Conservation (phyloP, 164 flowering plant species). For the Nelumbo lutea region DNA sequence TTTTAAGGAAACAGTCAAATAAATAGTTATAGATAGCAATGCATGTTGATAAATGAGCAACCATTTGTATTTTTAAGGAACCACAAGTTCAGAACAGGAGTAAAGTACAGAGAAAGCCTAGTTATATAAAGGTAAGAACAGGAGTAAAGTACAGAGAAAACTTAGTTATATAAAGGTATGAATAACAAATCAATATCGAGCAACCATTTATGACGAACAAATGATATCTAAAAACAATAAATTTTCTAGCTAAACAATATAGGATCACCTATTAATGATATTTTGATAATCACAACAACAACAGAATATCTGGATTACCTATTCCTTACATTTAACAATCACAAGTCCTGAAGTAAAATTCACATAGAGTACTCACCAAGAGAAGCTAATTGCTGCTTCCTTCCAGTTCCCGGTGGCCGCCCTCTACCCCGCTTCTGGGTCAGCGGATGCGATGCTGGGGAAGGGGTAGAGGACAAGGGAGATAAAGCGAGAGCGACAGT, state of each 20-base stretch:
- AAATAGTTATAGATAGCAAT: too few relatives aligned
- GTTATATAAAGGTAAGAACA: too few relatives aligned
- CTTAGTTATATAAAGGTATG: too few relatives aligned
- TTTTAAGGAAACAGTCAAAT: too few relatives aligned
- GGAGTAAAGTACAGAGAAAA: too few relatives aligned
- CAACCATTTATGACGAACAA: not conserved
- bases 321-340: not conserved
- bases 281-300: too few relatives aligned
- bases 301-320: not conserved
- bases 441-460: constrained; percentile 27
- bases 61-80: too few relatives aligned
- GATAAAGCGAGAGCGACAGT: constrained; percentile 56
- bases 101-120: too few relatives aligned
- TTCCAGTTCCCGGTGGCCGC: constrained; percentile 87
- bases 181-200: too few relatives aligned
- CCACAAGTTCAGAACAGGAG: too few relatives aligned
- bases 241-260: not conserved
- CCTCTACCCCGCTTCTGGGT: constrained; percentile 81
- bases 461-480: constrained; percentile 35
- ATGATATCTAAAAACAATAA: not conserved
- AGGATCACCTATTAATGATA: too few relatives aligned
- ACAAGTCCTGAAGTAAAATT: not conserved
- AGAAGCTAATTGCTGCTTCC: constrained; percentile 75
- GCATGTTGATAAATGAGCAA: too few relatives aligned
- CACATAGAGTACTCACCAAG: constrained; percentile 41